These are phyloP conservation scores for Trichosporon sp. DNA, from an alignment of 1,284 basidiomycete genomes.

Conservation along the genomic window DNA sequence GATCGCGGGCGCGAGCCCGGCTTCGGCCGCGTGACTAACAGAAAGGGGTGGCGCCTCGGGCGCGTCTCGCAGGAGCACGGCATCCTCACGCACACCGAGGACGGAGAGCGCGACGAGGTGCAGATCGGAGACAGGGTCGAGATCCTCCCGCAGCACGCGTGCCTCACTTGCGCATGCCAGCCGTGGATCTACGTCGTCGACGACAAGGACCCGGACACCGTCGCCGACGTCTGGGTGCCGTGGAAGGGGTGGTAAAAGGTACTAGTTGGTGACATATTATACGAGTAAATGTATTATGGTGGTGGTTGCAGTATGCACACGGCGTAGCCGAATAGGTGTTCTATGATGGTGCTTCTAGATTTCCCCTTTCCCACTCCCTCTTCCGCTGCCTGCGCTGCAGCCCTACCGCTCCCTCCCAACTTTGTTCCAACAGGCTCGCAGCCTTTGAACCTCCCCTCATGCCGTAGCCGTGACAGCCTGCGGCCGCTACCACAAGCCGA, in stretches of 20 bases:
- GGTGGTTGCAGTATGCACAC: background rate
- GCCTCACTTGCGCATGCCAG: slow-evolving; percentile 68
- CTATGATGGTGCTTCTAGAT: background rate
- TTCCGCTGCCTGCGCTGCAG: too few species aligned
- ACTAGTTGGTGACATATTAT: background rate
- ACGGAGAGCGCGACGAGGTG: slow-evolving; percentile 37
- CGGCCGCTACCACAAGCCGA: slow-evolving; percentile 39
- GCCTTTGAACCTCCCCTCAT: too few species aligned
- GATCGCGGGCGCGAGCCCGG: slow-evolving; percentile 68
- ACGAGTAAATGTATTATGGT: background rate
- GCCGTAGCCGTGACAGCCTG: background rate
- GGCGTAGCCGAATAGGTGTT: background rate
- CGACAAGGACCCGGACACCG: slow-evolving; percentile 52
- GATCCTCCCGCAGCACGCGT: slow-evolving; percentile 54
- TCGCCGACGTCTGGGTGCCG: slow-evolving; percentile 80
- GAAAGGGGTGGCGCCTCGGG: slow-evolving; percentile 64
- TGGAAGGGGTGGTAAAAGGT: slow-evolving; percentile 76
- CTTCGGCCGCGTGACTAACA: slow-evolving; percentile 62
- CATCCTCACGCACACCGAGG: slow-evolving; percentile 53
- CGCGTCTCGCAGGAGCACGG: slow-evolving; percentile 78
- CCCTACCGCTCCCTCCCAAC: too few species aligned
- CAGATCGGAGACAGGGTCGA: slow-evolving; percentile 56
- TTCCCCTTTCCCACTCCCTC: background rate
- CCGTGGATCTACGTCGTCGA: slow-evolving; percentile 81
- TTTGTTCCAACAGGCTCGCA: too few species aligned